Evolutionary conservation across 140 eudicot genomes (phyloP), one percentile per base, ranked within the genome.

Genomic region (Erigeron philadelphicus): DNA sequence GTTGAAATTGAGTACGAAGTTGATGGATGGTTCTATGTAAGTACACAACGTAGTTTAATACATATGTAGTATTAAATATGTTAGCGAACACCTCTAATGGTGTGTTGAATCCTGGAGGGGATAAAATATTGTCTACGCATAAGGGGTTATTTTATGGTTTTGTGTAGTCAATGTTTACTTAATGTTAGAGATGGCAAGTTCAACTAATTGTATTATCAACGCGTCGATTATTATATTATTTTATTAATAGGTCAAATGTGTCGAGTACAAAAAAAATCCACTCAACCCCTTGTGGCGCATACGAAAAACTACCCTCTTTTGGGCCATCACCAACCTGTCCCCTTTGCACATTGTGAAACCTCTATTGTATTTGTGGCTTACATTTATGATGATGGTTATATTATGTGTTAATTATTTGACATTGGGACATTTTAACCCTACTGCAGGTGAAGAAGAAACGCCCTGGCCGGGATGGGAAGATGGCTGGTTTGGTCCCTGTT

Each of bases 1-100:
- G 84, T 92, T 9, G 96, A 88, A 71, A 92, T 92, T 66, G 98
- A 92, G 65, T 78, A 92, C 23, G 98, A 92, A 84, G 98, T 92
- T 31, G 98, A 92, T 83, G 98, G 98, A 80, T 92, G 96, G 98
- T 92, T 80, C 83, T 86, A 84, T 81, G 98, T 88, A 86, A 92
- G 98, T 85, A 73, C 47, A 61, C 70, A 21, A 21, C 15, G 67
- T 23, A 13, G 31, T 52, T 15, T 1, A 10, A 68, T 54, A 31
- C 35, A 19, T 67, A 31, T 11, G 7, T 35, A 52, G 64, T 52
- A 53, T 68, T 44, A n/a, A 35, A 25, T 49, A 38, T 61, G 66
- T 40, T 31, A 58, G 64, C 40, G 31, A 25, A 9, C 38, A 4
- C 63, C 63, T 58, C 13, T 58, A 40, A 58, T 11, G 16, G 42